Evolutionary conservation across 2,329 filamentous ascomycete genomes (phyloP), one percentile per base, ranked within the genome.

Genomic region (Anthostomella pinea): DNA sequence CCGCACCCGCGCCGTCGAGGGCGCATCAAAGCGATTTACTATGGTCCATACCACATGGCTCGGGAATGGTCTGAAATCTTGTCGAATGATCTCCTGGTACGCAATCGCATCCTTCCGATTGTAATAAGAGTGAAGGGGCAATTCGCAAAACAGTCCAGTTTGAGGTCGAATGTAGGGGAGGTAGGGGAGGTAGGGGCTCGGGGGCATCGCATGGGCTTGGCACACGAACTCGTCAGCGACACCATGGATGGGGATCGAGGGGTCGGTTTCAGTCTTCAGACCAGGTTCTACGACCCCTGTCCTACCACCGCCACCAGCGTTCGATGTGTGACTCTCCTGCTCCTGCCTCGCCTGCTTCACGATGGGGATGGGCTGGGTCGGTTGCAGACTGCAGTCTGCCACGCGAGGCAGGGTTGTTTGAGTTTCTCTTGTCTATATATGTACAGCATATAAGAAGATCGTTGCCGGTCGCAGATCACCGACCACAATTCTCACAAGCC

Each of bases 381-480:
- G n/a, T n/a, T n/a, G n/a, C n/a, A n/a, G n/a, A n/a, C n/a, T 26
- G n/a, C 25, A 18, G 22, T 15, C 18, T 34, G 39, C 24, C 28
- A 30, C 16, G 20, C 28, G 26, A 22, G 14, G 8, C 21, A 13
- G 11, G 20, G 21, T 23, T 14, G 26, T 8, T 27, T 7, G 8
- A 24, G 3, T 9, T 13, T 11, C 15, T 27, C 32, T 14, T 3
- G 17, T 27, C 13, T 47, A 38, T 48, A 48, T 44, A 51, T n/a
- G n/a, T 53, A 51, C 46, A 46, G 41, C 41, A 30, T 27, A 16
- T 39, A 31, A 32, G 49, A 41, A 42, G 51, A 56, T 54, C 45
- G 29, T 38, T 40, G 30, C 35, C 36, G 17, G 39, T 43, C 41
- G 48, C 42, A 48, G 51, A 56, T 53, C 48, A 37, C 43, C 30